A percentile compares a stretch with the other conserved stretches of the same genome.
These are phyloP conservation scores for Viola odorata DNA, from an alignment of 345 rosid species.

Conservation along the genomic window DNA sequence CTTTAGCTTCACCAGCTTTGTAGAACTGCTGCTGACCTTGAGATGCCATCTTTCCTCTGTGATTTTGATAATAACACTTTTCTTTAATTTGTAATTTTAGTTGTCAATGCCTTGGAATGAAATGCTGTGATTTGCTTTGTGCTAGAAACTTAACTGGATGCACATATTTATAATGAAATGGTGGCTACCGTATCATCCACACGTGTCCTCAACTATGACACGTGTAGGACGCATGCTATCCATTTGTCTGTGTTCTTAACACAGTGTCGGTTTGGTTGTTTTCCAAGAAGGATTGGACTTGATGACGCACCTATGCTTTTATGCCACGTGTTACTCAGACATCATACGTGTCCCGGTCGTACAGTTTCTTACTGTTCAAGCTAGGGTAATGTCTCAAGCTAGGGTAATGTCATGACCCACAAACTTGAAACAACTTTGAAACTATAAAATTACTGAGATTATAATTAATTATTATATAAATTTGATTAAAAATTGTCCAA, in stretches of 20 bases:
- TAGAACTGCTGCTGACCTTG: conserved; percentile 37
- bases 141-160: not conserved
- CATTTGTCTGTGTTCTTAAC: not conserved
- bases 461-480: too few species aligned
- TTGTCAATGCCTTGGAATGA: too few species aligned
- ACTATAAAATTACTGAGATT: too few species aligned
- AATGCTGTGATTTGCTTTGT: too few species aligned
- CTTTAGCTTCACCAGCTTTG: conserved; percentile 53
- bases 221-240: conserved; percentile 24
- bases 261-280: not conserved
- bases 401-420: too few species aligned
- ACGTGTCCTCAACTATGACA: conserved; percentile 22
- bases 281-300: not conserved
- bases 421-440: too few species aligned
- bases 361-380: too few species aligned
- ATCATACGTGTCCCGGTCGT: not conserved
- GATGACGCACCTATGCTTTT: not conserved
- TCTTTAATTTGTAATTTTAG: too few species aligned
- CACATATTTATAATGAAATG: not conserved
- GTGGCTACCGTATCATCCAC: not conserved
- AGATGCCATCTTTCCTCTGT: conserved; percentile 42
- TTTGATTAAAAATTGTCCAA: too few species aligned
- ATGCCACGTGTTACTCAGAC: conserved; percentile 1
- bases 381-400: too few species aligned
- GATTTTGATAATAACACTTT: not conserved